phyloP scores from a whole-genome alignment of 495 filamentous ascomycete species.

The Hypoxylon intermedium region DNA sequence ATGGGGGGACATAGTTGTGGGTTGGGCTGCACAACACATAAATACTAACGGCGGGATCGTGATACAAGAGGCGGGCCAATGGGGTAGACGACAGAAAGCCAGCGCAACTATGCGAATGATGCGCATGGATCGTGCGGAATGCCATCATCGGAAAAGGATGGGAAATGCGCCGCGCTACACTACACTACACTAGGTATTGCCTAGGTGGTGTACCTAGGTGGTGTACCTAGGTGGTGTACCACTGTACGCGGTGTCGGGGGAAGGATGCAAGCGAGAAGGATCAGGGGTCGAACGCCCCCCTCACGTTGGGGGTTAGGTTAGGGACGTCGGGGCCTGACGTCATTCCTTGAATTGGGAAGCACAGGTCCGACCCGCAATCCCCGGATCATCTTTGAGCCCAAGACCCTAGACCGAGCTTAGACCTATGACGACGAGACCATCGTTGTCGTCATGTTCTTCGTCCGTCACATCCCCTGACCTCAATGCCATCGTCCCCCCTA shows the following conservation, averaged over 20 bases:
- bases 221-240: no score
- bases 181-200: no score
- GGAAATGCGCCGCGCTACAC: no score
- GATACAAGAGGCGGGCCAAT: slow-evolving; percentile 1
- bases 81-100: neutral
- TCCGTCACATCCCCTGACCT: neutral
- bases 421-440: slow-evolving; percentile 24
- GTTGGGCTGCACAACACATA: neutral
- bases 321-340: no score
- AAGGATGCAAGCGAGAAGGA: neutral
- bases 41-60: slow-evolving; percentile 4
- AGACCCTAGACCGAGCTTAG: neutral
- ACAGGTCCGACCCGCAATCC: neutral
- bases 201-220: no score
- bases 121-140: slow-evolving; percentile 19
- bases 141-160: slow-evolving; percentile 30
- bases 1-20: neutral
- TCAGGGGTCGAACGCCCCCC: slow-evolving; percentile 12
- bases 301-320: neutral
- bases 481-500: neutral
- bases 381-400: neutral
- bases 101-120: neutral
- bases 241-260: no score
- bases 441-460: slow-evolving; percentile 22
- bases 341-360: slow-evolving; percentile 8